Evolutionary conservation across 2,329 filamentous ascomycete genomes (phyloP), one percentile per base, ranked within the genome.

Genomic region (Drechslerella coelobrocha): DNA sequence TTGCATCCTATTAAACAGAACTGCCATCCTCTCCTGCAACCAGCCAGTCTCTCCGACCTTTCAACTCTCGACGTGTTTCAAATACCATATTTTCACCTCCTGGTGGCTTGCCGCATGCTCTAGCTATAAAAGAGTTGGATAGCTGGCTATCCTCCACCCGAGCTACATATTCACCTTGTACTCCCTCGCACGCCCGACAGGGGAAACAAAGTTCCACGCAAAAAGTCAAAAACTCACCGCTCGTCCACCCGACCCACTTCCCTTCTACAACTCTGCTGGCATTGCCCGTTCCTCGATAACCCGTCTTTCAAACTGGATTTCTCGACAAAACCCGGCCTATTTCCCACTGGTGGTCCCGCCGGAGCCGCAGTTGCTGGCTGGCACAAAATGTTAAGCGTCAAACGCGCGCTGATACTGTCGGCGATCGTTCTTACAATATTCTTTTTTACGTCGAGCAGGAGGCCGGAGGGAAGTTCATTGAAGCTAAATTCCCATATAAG

Each of bases 91-190:
- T 24, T 27, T 50, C 45, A 19, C 37, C 4, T 34, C 14, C 34
- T 23, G 45, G 59, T 55, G 34, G 34, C 17, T 26, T 53, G 51
- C 34, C 52, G 21, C 55, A 69, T 37, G 9, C 21, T 31, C 26
- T 21, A 29, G n/a, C 37, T 59, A 9, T 34, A 26, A 34, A 24
- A 29, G 47, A 45, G 34, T 61, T 19, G 29, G 59, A 71, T 71
- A 71, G 66, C 66, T 63, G 66, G 66, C 66, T 71, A 71, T 71
- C 66, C 59, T 50, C 31, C 39, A 24, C n/a, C n/a, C n/a, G 21
- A 41, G 23, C 41, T 37, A 43, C 39, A 53, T 31, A 37, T 26
- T 56, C 55, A 14, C 21, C 47, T 65, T 45, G 31, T 52, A 19
- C 55, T 57, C 52, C 34, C 57, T 31, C 17, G 41, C 23, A 52